Percentiles rank a stretch among this genome's conserved stretches.
phyloP scores from a whole-genome alignment of 75 land plant species.

The Chamaecyparis obtusa region DNA sequence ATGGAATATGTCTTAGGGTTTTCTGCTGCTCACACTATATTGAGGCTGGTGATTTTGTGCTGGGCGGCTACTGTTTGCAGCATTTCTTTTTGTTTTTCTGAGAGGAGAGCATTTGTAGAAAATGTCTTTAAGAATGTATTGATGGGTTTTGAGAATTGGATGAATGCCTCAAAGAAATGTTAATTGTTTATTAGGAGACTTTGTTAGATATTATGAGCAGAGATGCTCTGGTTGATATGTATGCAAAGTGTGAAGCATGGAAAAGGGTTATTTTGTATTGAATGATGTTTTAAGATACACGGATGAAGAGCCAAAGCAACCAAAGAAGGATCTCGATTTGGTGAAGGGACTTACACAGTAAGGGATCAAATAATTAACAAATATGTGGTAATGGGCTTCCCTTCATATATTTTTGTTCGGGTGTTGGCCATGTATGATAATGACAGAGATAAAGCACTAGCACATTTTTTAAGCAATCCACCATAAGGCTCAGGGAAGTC shows the following conservation, averaged over 20 bases:
- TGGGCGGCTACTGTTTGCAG: no score
- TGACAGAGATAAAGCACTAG: slow-evolving; percentile 83
- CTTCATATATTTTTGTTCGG: slow-evolving; percentile 67
- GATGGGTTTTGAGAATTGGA: no score
- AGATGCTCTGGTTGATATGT: no score
- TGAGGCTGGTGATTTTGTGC: no score
- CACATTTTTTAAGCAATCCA: slow-evolving; percentile 44
- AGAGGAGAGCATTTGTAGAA: no score
- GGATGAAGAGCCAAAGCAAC: slow-evolving; percentile 24
- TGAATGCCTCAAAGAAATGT: no score
- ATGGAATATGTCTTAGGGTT: no score
- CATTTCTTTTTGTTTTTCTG: no score
- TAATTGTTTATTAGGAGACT: no score
- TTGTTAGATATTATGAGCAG: no score
- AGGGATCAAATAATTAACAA: slow-evolving; percentile 8
- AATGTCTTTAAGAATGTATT: no score
- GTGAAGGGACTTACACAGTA: slow-evolving; percentile 12
- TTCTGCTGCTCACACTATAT: no score
- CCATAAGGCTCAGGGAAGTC: background rate
- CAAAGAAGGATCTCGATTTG: background rate
- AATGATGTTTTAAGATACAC: slow-evolving; percentile 55
- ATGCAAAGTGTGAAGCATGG: background rate
- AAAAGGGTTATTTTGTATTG: slow-evolving; percentile 58
- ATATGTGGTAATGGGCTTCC: slow-evolving; percentile 96
- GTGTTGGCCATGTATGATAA: slow-evolving; percentile 82